Evolutionary conservation across 805 yeast genomes (phyloP), one percentile per base, ranked within the genome.

Genomic region (Candida nitratophila): DNA sequence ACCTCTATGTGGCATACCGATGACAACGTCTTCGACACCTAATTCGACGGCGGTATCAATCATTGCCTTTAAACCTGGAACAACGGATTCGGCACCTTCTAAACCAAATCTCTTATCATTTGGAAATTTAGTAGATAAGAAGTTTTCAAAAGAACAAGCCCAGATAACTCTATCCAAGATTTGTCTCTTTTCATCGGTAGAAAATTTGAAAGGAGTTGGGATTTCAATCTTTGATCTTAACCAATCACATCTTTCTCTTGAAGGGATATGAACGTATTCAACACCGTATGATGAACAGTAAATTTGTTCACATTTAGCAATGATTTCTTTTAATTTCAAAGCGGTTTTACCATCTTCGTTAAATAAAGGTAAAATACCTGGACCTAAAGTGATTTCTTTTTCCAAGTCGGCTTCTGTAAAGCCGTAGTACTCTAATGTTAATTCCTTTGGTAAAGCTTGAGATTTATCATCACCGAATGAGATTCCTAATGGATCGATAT

Each of bases 1-100:
- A 71, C 99, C 99, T 78, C 99, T 86, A 71, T 93, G 99, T 43
- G 99, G 97, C 98, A 93, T 93, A 73, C 99, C 99, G 57, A 93
- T 84, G 59, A 91, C 95, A 49, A 93, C 82, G 65, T 91, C 98
- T 69, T 90, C 96, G 43, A 91, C 83, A 57, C 99, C 99, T 49
- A 73, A 70, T 53, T 86, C 95, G 41, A 90, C 98, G 38, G 96
- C 77, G 53, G 89, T 82, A 69, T 93, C 99, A 63, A 93, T 89
- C 63, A 93, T 67, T 41, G 96, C 85, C 74, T 93, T 93, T 76
- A 93, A 83, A 73, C 98, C 99, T 39, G 98, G 98, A 41, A 93
- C 86, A 58, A 86, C 85, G 40, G 96, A 75, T 72, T 93, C 99
- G 52, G 95, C 96, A 73, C 99, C 99, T 74, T 93, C 99, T 47